These are phyloP conservation scores for Lipomyces chichibuensis DNA, from an alignment of 805 yeast species.

Conservation along the genomic window DNA sequence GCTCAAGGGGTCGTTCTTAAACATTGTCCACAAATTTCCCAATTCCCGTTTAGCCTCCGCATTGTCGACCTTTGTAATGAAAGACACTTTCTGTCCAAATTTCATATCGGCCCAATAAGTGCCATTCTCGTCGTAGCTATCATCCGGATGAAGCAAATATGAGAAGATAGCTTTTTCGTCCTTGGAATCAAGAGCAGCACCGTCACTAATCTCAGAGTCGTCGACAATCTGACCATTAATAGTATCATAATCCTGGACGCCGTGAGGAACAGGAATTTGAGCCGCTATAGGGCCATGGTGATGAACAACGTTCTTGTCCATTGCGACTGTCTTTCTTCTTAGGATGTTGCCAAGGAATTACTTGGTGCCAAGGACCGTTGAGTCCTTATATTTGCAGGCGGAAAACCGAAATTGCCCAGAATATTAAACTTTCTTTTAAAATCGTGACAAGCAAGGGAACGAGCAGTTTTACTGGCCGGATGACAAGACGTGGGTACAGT, in stretches of 20 bases:
- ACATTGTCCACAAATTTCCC: slow-evolving; percentile 36
- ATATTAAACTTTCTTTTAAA: too few relatives aligned
- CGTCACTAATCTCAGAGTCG: slow-evolving; percentile 19
- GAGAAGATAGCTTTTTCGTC: slow-evolving; percentile 45
- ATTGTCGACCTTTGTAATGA: slow-evolving; percentile 40
- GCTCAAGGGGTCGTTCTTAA: slow-evolving; percentile 44
- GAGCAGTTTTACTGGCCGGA: too few relatives aligned
- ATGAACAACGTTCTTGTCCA: neutral
- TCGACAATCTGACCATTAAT: slow-evolving; percentile 42
- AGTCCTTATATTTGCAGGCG: too few relatives aligned
- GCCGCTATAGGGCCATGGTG: slow-evolving; percentile 46
- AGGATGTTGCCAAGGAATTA: too few relatives aligned
- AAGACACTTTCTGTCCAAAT: slow-evolving; percentile 37
- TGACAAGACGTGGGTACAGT: too few relatives aligned
- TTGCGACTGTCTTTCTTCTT: too few relatives aligned
- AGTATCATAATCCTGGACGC: slow-evolving; percentile 49
- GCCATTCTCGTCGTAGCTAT: slow-evolving; percentile 43
- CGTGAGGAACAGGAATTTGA: slow-evolving; percentile 46
- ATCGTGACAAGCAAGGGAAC: too few relatives aligned
- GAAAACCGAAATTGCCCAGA: too few relatives aligned
- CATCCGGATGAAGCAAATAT: slow-evolving; percentile 44
- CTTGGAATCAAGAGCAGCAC: slow-evolving; percentile 37
- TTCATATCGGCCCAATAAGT: slow-evolving; percentile 49
- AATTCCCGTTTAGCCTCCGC: slow-evolving; percentile 42
- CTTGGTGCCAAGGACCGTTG: neutral